These are phyloP conservation scores for Rutstroemia sp. DNA, from an alignment of 2,329 filamentous ascomycete genomes.

Conservation along the genomic window DNA sequence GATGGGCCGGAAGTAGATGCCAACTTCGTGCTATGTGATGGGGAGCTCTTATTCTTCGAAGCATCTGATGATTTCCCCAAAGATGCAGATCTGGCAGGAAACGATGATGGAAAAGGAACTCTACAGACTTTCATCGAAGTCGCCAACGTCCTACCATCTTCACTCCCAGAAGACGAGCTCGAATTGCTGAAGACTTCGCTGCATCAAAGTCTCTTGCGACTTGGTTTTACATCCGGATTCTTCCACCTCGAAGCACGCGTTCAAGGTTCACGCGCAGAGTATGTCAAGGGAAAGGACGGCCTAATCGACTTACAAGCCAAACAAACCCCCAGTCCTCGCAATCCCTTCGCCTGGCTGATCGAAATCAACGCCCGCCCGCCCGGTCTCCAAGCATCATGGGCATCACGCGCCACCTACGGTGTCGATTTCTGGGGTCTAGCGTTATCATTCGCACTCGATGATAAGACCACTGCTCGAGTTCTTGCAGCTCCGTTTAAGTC, in stretches of 20 bases:
- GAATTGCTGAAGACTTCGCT: conserved; percentile 14
- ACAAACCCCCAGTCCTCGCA: no score
- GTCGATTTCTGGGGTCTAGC: no score
- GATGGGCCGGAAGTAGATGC: conserved; percentile 11
- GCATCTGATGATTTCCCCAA: conserved; percentile 4
- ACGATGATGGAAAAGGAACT: no score
- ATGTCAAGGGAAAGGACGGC: background rate
- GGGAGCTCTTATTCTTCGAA: conserved; percentile 9
- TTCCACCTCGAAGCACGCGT: conserved; percentile 29
- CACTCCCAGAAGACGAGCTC: conserved; percentile 19
- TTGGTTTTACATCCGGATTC: conserved; percentile 24
- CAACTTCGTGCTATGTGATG: conserved; percentile 4
- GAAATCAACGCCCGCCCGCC: no score
- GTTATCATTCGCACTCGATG: no score
- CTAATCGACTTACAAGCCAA: no score
- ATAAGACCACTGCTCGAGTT: no score
- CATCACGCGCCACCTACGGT: no score
- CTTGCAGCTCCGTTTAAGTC: no score
- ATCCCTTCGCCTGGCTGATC: no score
- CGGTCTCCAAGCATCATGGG: no score
- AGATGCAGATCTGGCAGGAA: background rate
- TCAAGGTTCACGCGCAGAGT: conserved; percentile 19
- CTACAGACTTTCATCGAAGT: conserved; percentile 12
- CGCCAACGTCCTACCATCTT: conserved; percentile 18
- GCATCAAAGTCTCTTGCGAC: conserved; percentile 15